Evolutionary conservation across 768 basidiomycete genomes (phyloP).

Genomic region (Macrolepiota dolichaula): DNA sequence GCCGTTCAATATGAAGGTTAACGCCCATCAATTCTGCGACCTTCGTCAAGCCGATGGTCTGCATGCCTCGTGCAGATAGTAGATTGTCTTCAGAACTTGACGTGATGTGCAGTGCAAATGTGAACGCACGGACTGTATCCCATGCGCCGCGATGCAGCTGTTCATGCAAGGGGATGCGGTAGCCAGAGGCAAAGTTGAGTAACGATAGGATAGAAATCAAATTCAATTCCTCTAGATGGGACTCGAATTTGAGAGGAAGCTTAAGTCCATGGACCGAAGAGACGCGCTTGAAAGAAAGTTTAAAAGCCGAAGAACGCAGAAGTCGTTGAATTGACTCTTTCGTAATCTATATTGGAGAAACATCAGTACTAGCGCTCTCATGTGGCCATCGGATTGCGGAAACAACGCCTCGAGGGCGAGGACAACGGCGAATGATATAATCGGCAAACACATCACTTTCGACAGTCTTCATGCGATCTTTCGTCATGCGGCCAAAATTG

Average conservation of each 20-base stretch:
- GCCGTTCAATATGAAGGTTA: slow-evolving; percentile 62
- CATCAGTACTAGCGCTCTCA: background rate
- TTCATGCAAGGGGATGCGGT: slow-evolving; percentile 67
- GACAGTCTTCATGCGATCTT: too few relatives aligned
- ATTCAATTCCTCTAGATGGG: slow-evolving; percentile 73
- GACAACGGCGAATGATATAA: background rate
- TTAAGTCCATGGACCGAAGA: slow-evolving; percentile 65
- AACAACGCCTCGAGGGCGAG: background rate
- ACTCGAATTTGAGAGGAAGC: slow-evolving; percentile 78
- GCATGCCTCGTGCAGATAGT: slow-evolving; percentile 68
- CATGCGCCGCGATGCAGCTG: slow-evolving; percentile 79
- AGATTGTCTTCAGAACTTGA: slow-evolving; percentile 56
- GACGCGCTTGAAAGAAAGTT: slow-evolving; percentile 56
- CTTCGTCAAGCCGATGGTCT: slow-evolving; percentile 43
- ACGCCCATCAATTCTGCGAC: slow-evolving; percentile 76
- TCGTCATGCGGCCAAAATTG: too few relatives aligned
- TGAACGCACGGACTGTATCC: slow-evolving; percentile 76
- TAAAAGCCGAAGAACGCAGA: slow-evolving; percentile 62
- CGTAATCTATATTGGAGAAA: slow-evolving; percentile 43
- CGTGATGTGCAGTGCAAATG: slow-evolving; percentile 69
- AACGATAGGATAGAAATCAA: slow-evolving; percentile 74
- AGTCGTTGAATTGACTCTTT: slow-evolving; percentile 56
- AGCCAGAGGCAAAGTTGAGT: slow-evolving; percentile 83
- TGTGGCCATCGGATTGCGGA: background rate
- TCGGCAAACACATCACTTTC: background rate